phyloP scores from a whole-genome alignment of 345 rosid genomes.

The Punica granatum region DNA sequence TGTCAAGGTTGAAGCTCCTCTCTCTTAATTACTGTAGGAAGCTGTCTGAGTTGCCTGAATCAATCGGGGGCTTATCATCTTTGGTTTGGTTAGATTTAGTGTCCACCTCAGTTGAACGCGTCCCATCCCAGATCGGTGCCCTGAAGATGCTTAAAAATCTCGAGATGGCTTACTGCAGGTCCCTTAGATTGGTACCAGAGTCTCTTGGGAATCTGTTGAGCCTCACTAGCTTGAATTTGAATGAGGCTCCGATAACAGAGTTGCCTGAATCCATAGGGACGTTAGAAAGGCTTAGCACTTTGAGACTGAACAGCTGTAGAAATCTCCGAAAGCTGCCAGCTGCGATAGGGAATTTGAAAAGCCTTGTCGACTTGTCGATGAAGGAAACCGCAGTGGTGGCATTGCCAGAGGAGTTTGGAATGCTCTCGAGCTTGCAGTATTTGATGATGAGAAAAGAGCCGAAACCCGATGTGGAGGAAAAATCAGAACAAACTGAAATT shows the following conservation, averaged over 20 bases:
- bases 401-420: conserved; percentile 37
- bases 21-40: conserved; percentile 16
- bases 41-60: conserved; percentile 33
- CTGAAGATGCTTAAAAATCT: conserved; percentile 37
- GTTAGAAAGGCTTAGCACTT: conserved; percentile 31
- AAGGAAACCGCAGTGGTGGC: conserved; percentile 30
- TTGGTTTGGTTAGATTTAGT: conserved; percentile 17
- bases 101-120: conserved; percentile 17
- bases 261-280: conserved; percentile 44
- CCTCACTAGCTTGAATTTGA: conserved; percentile 24
- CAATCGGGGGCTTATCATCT: conserved; percentile 32
- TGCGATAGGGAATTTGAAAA: conserved; percentile 33
- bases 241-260: conserved; percentile 18
- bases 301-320: conserved; percentile 26
- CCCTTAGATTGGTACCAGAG: conserved; percentile 26
- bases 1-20: conserved; percentile 25
- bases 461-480: background rate
- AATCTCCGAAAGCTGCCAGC: conserved; percentile 34
- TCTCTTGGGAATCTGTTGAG: conserved; percentile 28
- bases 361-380: conserved; percentile 29
- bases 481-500: background rate
- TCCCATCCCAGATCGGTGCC: conserved; percentile 33
- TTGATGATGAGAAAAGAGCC: conserved; percentile 36
- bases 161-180: conserved; percentile 15
- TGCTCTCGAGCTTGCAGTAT: conserved; percentile 29